phyloP scores from a whole-genome alignment of 495 filamentous ascomycete species.

The Ramalina intermedia region DNA sequence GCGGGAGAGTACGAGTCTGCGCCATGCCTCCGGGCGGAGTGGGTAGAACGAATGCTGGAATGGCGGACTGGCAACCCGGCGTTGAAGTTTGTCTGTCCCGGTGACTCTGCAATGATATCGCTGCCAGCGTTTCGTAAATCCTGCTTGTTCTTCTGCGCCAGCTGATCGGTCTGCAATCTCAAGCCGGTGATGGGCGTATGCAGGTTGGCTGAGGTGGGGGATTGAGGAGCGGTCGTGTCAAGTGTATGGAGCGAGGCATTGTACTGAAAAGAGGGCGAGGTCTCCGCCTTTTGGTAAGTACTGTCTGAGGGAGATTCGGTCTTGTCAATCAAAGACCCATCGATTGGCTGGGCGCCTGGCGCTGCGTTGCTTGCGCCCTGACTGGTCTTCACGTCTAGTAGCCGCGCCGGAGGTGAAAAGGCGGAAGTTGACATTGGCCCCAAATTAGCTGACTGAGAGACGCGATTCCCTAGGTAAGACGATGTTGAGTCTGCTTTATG shows the following conservation, averaged over 20 bases:
- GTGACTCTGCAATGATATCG: constrained; percentile 8
- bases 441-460: no score
- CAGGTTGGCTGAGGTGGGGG: constrained; percentile 1
- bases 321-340: no score
- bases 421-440: no score
- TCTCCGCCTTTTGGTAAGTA: background rate
- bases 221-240: constrained; percentile 10
- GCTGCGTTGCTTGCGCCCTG: no score
- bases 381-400: no score
- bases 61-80: constrained; percentile 32
- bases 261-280: constrained; percentile 8
- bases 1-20: constrained; percentile 44
- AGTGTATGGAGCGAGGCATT: constrained; percentile 13
- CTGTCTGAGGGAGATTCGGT: background rate
- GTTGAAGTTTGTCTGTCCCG: constrained; percentile 29
- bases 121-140: constrained; percentile 6
- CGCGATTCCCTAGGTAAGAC: no score
- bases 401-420: no score
- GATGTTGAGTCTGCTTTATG: no score
- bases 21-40: constrained; percentile 26
- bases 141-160: constrained; percentile 15
- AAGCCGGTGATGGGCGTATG: constrained; percentile 20
- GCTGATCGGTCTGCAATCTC: constrained; percentile 21
- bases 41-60: constrained; percentile 34
- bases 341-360: no score